Evolutionary conservation across 768 basidiomycete genomes (phyloP), one percentile per base, ranked within the genome.

Genomic region (Rhodocollybia butyracea): DNA sequence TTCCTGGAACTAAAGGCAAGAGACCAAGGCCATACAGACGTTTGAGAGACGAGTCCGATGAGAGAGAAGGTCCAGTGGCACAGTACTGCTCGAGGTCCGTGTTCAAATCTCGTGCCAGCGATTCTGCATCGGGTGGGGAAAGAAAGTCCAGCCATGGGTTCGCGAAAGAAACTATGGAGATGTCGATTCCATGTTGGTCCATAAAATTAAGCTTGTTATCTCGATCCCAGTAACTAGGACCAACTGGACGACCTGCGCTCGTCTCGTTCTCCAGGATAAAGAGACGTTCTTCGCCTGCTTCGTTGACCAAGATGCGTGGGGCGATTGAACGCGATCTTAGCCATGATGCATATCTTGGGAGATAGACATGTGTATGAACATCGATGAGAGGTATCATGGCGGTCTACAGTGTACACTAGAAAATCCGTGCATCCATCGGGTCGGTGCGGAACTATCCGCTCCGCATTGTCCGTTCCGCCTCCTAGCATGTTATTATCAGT

Each of bases 121-220:
- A 50, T 45, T 79, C 74, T 10, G 92, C 93, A 41, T 86, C 80
- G 24, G 80, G 64, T 7, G 88, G 81, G 4, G 86, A 69, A 26
- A 95, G 79, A 64, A 94, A 94, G 68, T 95, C 93, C 27, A 94
- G 81, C 92, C 92, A 95, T 7, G 92, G 93, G 64, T 95, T 94
- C 26, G 92, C 92, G 24, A 89, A 81, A 66, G 90, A 91, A 54
- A 91, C 85, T 27, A 92, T 78, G 19, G 88, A 91, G 40, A 91
- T 70, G 67, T 89, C 83, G 40, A 94, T 93, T n/a, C 81, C 83
- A 66, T 94, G 91, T 60, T 66, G 78, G 57, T 89, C 84, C 92
- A 94, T 95, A 67, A 94, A 95, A 61, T 74, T 76, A 38, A 95
- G 72, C 70, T 94, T 94, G 64, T 88, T 85, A 55, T 75, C 73